Evolutionary conservation across 257 asterid genomes (phyloP).

Genomic region (Voacanga thouarsii): DNA sequence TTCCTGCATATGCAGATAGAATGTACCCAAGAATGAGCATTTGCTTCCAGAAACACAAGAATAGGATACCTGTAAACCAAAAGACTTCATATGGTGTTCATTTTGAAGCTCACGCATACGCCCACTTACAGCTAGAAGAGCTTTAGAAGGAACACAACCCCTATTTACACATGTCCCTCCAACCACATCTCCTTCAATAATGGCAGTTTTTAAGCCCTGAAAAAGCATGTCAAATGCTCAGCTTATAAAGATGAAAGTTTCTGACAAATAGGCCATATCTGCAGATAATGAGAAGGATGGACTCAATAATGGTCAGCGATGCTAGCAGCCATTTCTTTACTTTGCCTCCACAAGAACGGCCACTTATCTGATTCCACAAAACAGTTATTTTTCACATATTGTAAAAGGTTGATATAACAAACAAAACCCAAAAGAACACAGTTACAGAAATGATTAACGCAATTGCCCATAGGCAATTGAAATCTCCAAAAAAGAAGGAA

Average conservation of each 20-base stretch:
- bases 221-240: neutral
- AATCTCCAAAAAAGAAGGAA: neutral
- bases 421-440: neutral
- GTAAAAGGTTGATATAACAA: neutral
- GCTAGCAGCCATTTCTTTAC: neutral
- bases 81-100: constrained; percentile 57
- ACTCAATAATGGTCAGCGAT: neutral
- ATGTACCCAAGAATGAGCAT: neutral
- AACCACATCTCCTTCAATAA: constrained; percentile 28
- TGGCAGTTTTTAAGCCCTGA: constrained; percentile 30
- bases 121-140: constrained; percentile 65
- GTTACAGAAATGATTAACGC: no score
- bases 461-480: neutral
- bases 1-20: neutral
- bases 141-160: constrained; percentile 29
- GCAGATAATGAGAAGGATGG: neutral
- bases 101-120: constrained; percentile 61
- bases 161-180: constrained; percentile 33
- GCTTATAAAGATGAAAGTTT: neutral
- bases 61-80: constrained; percentile 48
- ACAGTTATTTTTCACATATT: neutral
- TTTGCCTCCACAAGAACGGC: neutral
- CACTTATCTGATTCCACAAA: neutral
- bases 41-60: neutral
- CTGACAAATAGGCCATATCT: neutral